These are phyloP conservation scores for Pyrenophora seminiperda DNA, from an alignment of 2,329 filamentous ascomycete genomes.

Conservation along the genomic window DNA sequence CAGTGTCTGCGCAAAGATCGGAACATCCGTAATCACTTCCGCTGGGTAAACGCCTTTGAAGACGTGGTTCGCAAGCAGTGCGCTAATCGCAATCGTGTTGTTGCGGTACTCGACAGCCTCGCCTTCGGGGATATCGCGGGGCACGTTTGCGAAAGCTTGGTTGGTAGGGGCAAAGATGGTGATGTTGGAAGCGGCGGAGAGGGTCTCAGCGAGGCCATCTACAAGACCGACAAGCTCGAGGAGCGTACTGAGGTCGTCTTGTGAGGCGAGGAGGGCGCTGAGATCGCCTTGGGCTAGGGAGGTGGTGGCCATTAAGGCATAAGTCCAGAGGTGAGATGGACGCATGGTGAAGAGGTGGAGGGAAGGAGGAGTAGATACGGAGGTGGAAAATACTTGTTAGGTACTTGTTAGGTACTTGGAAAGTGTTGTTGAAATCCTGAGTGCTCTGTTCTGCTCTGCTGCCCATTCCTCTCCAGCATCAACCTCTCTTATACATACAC, in stretches of 20 bases:
- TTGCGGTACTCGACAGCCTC: slow-evolving; percentile 40
- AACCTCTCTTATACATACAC: neutral
- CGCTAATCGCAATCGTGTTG: slow-evolving; percentile 45
- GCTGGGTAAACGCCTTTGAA: slow-evolving; percentile 57
- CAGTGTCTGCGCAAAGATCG: slow-evolving; percentile 54
- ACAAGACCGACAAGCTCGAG: slow-evolving; percentile 45
- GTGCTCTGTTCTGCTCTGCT: neutral
- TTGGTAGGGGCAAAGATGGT: slow-evolving; percentile 64
- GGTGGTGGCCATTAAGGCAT: slow-evolving; percentile 24
- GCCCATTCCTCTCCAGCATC: neutral
- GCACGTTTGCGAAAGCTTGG: slow-evolving; percentile 49
- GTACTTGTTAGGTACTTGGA: neutral
- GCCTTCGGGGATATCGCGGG: slow-evolving; percentile 32
- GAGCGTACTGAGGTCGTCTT: slow-evolving; percentile 41
- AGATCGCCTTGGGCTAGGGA: slow-evolving; percentile 40
- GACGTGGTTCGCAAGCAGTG: slow-evolving; percentile 62
- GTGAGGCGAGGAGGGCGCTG: slow-evolving; percentile 38
- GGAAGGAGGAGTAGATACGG: neutral
- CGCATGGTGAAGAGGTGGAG: slow-evolving; percentile 22
- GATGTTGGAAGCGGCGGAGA: slow-evolving; percentile 54
- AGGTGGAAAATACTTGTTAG: neutral
- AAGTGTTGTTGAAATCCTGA: neutral
- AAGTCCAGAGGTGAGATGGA: slow-evolving; percentile 22
- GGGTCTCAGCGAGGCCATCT: slow-evolving; percentile 46
- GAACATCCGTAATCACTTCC: slow-evolving; percentile 43